Evolutionary conservation across 1,284 basidiomycete species (phyloP).

Genomic region (Cutaneotrichosporon mucoides): DNA sequence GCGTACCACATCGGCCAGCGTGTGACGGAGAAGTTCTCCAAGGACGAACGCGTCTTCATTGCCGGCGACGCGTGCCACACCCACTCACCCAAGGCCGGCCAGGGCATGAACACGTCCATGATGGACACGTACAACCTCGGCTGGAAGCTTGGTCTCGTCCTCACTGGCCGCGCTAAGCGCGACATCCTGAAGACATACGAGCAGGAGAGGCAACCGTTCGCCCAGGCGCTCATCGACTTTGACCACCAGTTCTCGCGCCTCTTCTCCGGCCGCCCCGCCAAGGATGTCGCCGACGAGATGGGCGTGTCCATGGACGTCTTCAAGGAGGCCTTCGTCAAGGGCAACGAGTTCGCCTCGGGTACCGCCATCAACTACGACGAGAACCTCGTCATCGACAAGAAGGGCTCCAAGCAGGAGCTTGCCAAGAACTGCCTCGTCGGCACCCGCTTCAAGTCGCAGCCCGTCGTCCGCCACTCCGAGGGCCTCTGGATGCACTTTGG

Average conservation of each 20-base stretch:
- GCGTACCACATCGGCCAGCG: conserved; percentile 43
- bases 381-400: conserved; percentile 2
- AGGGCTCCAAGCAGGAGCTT: conserved; percentile 11
- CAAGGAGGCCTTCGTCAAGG: conserved; percentile 11
- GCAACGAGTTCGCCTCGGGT: conserved; percentile 20
- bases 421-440: conserved; percentile 53
- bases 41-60: conserved; percentile 32
- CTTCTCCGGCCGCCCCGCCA: conserved; percentile 63
- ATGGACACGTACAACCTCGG: conserved; percentile 44
- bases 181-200: conserved; percentile 61
- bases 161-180: conserved; percentile 61
- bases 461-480: conserved; percentile 61
- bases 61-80: conserved; percentile 42
- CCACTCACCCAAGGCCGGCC: conserved; percentile 37
- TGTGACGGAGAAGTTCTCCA: conserved; percentile 14
- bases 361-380: conserved; percentile 45
- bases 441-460: conserved; percentile 49
- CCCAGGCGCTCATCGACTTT: conserved; percentile 68
- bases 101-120: conserved; percentile 41
- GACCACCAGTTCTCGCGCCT: conserved; percentile 69
- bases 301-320: conserved; percentile 51
- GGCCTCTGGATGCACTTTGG: conserved; percentile 62
- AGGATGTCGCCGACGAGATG: conserved; percentile 42
- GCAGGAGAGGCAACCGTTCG: conserved; percentile 19
- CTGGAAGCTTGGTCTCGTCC: conserved; percentile 52